Evolutionary conservation across 495 filamentous ascomycete genomes (phyloP), one percentile per base, ranked within the genome.

Genomic region (Xeromyces bisporus): DNA sequence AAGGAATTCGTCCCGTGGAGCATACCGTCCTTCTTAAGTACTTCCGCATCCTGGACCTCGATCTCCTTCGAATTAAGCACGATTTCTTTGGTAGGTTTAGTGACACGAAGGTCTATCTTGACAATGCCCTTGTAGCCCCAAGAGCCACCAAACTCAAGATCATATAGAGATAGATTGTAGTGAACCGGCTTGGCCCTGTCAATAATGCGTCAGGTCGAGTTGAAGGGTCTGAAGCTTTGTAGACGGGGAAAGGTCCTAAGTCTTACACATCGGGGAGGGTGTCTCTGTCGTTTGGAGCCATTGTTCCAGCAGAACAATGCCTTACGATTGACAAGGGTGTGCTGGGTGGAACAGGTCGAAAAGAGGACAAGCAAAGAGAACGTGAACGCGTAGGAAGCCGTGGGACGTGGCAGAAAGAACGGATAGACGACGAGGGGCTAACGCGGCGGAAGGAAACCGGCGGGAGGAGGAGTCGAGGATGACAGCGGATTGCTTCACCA

Each of bases 91-190:
- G 71, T 69, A 15, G 66, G 53, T 38, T 69, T 66, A 34, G 64
- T 55, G 35, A 91, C 58, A 26, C 72, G 67, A 26, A 72, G 51
- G 26, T 64, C 60, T 41, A 74, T 70, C 44, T 63, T 68, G 32
- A 93, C 77, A 4, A 62, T 69, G 39, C 89, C 89, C 55, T 85
- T 72, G 53, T 87, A 97, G 32, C 62, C 73, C 67, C 83, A 97
- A 13, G 55, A 55, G 37, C 70, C 60, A 46, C 60, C 63, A 49
- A 81, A 56, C 42, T 93, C 74, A 34, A 97, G 49, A 38, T 86
- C 76, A 48, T 64, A 74, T 32, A 97, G 69, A 15, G 73, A 80
- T 33, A 97, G 66, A 45, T 72, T 62, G 58, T 97, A 97, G 51
- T 93, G 79, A 35, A 66, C 60, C 0, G 89, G 84, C 51, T 86